Evolutionary conservation across 768 basidiomycete genomes (phyloP), one percentile per base, ranked within the genome.

Genomic region (Psilocybe sp.): DNA sequence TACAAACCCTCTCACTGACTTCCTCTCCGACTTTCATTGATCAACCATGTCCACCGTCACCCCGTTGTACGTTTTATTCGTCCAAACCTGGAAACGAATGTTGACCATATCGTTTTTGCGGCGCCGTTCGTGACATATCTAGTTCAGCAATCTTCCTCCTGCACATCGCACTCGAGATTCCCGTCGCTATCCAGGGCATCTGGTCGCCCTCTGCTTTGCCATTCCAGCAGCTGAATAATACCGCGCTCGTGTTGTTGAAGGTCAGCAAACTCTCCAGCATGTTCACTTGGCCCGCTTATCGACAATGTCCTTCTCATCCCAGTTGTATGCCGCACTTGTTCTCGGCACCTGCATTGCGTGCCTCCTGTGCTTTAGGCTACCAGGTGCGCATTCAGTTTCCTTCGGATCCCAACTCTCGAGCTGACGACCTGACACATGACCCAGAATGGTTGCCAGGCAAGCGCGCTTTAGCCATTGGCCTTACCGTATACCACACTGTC

Each of bases 401-500:
- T 19, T 31, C 15, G 31, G 1, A 18, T 20, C 14, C 15, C 35
- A 39, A 18, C 14, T 13, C 8, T 6, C 16, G 5, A 28, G 10
- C 19, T 15, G 7, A 28, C 20, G 10, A 33, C 28, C 42, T 32
- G 18, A 39, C 36, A 34, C 28, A 15, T 45, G 12, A 36, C 50
- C 82, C 53, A 89, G 90, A 92, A 57, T 91, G 88, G 65, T 69
- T 92, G 2, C 91, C 90, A 0, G 89, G 89, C 10, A 93, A 93
- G 70, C 82, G 91, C 13, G 91, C 88, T 0, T 66, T 92, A 8
- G 91, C 87, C 2, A 83, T 93, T 23, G 81, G 75, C 9, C 77
- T 93, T 2, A 84, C 85, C 53, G 58, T 91, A 12, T 93, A 92
- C 64, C 90, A 93, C 64, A 82, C 74, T 50, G 66, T 85, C 31